Percentiles rank a stretch among this genome's conserved stretches.
These are phyloP conservation scores for Neurospora pannonica DNA, from an alignment of 495 filamentous ascomycete genomes.

Conservation along the genomic window DNA sequence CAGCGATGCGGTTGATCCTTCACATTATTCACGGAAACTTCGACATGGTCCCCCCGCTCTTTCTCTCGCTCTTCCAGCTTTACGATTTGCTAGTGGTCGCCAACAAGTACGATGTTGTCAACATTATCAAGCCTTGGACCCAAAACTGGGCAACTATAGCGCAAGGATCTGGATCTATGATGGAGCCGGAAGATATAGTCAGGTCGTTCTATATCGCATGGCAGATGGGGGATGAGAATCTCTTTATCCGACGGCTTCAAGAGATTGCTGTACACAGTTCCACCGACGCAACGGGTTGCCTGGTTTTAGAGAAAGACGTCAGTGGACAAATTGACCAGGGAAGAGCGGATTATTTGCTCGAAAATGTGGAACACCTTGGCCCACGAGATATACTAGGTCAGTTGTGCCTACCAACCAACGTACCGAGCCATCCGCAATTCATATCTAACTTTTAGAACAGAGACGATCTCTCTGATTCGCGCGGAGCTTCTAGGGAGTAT, in stretches of 20 bases:
- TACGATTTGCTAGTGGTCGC: constrained; percentile 15
- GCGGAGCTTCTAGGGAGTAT: not conserved
- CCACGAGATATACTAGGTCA: not conserved
- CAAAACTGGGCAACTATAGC: constrained; percentile 9
- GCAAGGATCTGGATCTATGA: not conserved
- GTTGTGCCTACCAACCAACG: not conserved
- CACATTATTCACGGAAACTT: constrained; percentile 20
- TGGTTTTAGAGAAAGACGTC: not conserved
- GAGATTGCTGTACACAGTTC: not conserved
- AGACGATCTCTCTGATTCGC: not conserved
- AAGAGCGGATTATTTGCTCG: no score
- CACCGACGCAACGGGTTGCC: not conserved
- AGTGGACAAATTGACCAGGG: no score
- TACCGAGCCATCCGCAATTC: no score
- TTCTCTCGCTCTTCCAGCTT: constrained; percentile 5
- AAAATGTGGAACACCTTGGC: not conserved
- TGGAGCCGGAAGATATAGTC: not conserved
- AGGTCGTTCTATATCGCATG: not conserved
- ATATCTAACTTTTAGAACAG: not conserved
- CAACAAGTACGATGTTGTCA: constrained; percentile 19
- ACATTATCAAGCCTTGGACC: constrained; percentile 16
- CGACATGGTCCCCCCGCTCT: constrained; percentile 6
- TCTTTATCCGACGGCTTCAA: not conserved
- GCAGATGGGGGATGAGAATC: not conserved
- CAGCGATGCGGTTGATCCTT: constrained; percentile 3